phyloP scores from a whole-genome alignment of 371 early-diverging fungal genomes.

The Zychaea mexicana region DNA sequence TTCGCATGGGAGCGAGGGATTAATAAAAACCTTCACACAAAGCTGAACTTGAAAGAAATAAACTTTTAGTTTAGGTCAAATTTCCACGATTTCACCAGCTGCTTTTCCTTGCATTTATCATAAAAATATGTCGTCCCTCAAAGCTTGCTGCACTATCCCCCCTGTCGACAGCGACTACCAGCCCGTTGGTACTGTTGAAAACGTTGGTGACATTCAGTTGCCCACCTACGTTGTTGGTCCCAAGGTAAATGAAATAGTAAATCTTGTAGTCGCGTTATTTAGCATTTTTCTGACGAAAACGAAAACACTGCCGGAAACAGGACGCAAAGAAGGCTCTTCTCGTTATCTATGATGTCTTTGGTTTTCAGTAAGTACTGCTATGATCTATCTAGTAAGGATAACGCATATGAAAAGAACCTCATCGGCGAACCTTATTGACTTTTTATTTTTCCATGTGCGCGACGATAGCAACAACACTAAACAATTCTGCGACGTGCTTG shows the following conservation, averaged over 20 bases:
- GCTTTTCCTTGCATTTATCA: neutral
- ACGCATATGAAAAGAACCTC: no score
- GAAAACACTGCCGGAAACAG: neutral
- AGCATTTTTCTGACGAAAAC: neutral
- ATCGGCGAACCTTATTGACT: no score
- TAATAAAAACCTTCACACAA: no score
- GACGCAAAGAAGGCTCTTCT: constrained; percentile 50
- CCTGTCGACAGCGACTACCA: constrained; percentile 62
- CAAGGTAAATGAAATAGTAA: constrained; percentile 15
- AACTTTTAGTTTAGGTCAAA: neutral
- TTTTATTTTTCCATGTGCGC: no score
- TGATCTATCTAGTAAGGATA: no score
- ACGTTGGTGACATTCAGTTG: constrained; percentile 46
- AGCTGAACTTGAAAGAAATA: neutral
- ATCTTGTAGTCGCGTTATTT: neutral
- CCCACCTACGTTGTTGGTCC: constrained; percentile 33
- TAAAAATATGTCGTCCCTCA: constrained; percentile 48
- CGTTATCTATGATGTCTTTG: constrained; percentile 54
- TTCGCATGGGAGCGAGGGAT: neutral
- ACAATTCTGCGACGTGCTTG: constrained; percentile 70
- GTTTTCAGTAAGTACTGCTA: constrained; percentile 31
- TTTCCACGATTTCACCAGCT: neutral
- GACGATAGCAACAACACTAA: constrained; percentile 47
- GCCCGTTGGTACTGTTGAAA: constrained; percentile 53
- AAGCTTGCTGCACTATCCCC: constrained; percentile 65